Evolutionary conservation across 257 asterid genomes (phyloP).

Genomic region (Solanum chilense): DNA sequence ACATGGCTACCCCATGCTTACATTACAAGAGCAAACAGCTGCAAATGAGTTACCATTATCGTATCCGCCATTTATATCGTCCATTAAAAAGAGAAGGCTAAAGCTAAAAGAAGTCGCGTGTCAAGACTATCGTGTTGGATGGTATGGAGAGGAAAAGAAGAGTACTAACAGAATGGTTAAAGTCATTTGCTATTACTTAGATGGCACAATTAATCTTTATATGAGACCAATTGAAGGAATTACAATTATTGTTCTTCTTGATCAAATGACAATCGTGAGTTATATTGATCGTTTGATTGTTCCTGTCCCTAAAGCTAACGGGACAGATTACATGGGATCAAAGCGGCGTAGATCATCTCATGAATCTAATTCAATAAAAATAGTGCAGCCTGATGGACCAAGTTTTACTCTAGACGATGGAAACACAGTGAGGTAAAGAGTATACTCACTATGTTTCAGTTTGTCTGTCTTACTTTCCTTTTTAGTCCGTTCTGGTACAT

Average conservation of each 20-base stretch:
- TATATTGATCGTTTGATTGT: conserved; percentile 32
- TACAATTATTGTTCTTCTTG: conserved; percentile 48
- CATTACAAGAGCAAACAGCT: conserved; percentile 19
- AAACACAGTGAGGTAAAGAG: conserved; percentile 19
- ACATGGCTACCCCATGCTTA: conserved; percentile 42
- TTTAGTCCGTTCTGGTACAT: neutral
- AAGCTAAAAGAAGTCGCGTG: conserved; percentile 41
- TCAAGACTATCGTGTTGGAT: conserved; percentile 31
- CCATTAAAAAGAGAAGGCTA: conserved; percentile 45
- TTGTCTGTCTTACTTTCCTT: neutral
- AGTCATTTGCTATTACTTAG: conserved; percentile 43
- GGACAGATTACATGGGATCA: conserved; percentile 37
- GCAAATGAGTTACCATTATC: conserved; percentile 27
- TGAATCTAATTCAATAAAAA: neutral
- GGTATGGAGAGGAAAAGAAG: conserved; percentile 46
- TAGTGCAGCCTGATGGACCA: conserved; percentile 14
- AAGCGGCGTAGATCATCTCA: neutral
- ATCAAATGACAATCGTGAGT: conserved; percentile 32
- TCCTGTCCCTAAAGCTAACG: conserved; percentile 55
- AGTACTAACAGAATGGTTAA: conserved; percentile 25
- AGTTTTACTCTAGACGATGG: conserved; percentile 33
- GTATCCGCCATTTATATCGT: conserved; percentile 35
- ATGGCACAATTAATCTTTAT: conserved; percentile 50
- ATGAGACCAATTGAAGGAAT: conserved; percentile 82
- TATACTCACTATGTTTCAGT: neutral